These are phyloP conservation scores for Barbarea vulgaris DNA, from an alignment of 345 rosid genomes.

Conservation along the genomic window DNA sequence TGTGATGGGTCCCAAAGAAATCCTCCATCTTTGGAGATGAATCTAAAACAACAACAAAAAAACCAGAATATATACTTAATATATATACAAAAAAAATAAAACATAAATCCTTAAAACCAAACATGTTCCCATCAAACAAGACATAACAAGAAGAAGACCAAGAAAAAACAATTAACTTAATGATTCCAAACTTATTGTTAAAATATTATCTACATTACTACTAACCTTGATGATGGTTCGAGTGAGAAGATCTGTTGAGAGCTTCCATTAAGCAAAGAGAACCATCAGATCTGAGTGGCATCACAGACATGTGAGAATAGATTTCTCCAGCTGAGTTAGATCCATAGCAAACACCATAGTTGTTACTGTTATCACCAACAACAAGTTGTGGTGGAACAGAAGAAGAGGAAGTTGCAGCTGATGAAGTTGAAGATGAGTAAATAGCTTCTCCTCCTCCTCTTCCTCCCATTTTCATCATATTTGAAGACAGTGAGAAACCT, in stretches of 20 bases:
- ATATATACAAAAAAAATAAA: not conserved
- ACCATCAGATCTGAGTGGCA: conserved; percentile 96
- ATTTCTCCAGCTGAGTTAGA: conserved; percentile 46
- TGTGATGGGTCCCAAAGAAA: conserved; percentile 89
- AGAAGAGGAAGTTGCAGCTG: conserved; percentile 35
- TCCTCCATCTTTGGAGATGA: conserved; percentile 88
- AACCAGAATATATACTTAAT: conserved; percentile 31
- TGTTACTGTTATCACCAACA: conserved; percentile 45
- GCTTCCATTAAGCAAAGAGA: conserved; percentile 94
- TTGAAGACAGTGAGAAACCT: conserved; percentile 85
- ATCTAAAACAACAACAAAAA: conserved; percentile 45
- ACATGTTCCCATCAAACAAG: conserved; percentile 35
- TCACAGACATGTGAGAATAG: conserved; percentile 62
- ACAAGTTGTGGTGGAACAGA: conserved; percentile 38
- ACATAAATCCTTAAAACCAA: conserved; percentile 33
- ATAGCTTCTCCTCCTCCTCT: conserved; percentile 32
- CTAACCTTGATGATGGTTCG: conserved; percentile 61
- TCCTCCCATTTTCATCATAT: conserved; percentile 63
- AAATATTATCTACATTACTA: not conserved
- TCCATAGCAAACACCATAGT: conserved; percentile 56
- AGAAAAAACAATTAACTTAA: not conserved
- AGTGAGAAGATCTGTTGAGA: conserved; percentile 58
- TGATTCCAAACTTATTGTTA: not conserved
- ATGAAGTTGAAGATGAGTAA: conserved; percentile 39
- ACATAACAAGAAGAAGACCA: not conserved